Base-by-base conservation (phyloP, 257 asterid species). In the Penstemon newberryi region DNA sequence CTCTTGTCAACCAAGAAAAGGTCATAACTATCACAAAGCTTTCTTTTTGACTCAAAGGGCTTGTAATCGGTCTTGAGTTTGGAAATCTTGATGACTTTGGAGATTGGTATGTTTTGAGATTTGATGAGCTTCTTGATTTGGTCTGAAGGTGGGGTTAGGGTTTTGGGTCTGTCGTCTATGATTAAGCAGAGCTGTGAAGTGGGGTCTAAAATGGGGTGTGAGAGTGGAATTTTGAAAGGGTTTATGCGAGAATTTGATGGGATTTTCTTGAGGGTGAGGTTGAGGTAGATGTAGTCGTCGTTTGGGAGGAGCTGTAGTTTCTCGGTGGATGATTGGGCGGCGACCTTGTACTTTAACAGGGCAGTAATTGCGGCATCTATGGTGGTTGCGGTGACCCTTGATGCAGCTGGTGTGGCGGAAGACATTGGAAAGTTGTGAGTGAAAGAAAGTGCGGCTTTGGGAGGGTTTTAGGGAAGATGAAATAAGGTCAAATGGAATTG, bases 201-300 rank as follows among this genome's bases (percentile, higher is more conserved):
- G 43, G 75, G 43, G 71, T 82, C 85, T 0, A 79, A 18, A 5
- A 86, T 70, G 4, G 97, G 91, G 44, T 82, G 82, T 0, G 90
- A 75, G 50, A 92, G 85, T 3, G 88, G 78, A 67, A 89, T 78
- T 73, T 56, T 77, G 67, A 69, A 87, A 12, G 98, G 88, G 43
- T 77, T 85, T 2, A 88, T 84, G 75, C 92, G 94, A 15, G 90
- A 57, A 57, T 86, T 78, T 1, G 80, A 67, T 0, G 98, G 98
- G 76, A 92, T 84, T 74, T 84, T 90, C 67, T 79, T 85, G 36
- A 90, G 93, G 65, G 96, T 90, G 52, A 88, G 66, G 57, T 81
- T 86, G 54, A 92, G 97, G 78, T 86, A 92, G 54, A 92, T 60
- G 60, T 78, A 88, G 65, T 92, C 96, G 7, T 92, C 97, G 18